Percentiles rank a stretch among this genome's conserved stretches.
phyloP scores from a whole-genome alignment of 345 rosid species.

The Eucalyptus guilfoylei region DNA sequence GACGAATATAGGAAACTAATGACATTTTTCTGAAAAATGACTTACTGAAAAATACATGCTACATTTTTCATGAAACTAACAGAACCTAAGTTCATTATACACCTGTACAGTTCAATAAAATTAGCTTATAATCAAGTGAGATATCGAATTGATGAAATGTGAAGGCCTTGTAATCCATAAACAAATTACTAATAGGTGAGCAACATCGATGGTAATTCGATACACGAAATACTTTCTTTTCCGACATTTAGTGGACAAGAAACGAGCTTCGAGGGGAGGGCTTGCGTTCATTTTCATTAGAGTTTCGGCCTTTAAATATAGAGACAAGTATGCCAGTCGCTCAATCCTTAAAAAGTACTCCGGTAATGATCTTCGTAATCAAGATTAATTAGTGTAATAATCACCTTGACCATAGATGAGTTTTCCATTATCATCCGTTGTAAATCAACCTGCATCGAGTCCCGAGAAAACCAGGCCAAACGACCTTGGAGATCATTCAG shows the following conservation, averaged over 20 bases:
- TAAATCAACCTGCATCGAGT: not conserved
- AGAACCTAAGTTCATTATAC: too few relatives aligned
- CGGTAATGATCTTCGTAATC: not conserved
- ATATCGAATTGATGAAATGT: not conserved
- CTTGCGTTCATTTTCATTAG: not conserved
- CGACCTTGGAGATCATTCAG: not conserved
- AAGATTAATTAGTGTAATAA: not conserved
- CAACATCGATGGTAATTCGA: not conserved
- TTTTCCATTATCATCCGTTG: too few relatives aligned
- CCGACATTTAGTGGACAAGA: not conserved
- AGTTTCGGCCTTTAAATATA: not conserved
- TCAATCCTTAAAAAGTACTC: not conserved
- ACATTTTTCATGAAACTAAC: too few relatives aligned
- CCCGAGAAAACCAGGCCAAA: not conserved
- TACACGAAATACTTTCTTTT: not conserved
- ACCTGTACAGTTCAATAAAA: not conserved
- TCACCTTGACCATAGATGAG: too few relatives aligned
- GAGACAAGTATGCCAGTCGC: not conserved
- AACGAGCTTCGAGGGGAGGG: not conserved
- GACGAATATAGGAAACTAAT: too few relatives aligned
- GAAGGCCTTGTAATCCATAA: not conserved
- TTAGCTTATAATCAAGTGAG: not conserved
- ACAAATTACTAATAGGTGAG: not conserved
- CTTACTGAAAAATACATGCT: too few relatives aligned
- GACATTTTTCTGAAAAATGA: too few relatives aligned